Conservation (phyloP, 2,329 filamentous ascomycete genomes). For the Ceratocystis colombiana region DNA sequence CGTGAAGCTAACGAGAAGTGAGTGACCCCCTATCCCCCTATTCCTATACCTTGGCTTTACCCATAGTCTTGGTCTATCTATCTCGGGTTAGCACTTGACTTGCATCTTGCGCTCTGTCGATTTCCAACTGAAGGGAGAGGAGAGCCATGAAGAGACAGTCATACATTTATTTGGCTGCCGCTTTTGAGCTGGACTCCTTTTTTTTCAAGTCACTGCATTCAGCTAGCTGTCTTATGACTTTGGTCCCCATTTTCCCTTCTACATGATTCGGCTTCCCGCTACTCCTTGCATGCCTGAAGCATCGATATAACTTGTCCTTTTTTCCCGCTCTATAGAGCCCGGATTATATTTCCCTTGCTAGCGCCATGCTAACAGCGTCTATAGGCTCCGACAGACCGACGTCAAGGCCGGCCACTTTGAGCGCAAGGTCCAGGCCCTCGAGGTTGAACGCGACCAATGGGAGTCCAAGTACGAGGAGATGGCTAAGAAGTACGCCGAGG, state of each 20-base stretch:
- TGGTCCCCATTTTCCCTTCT: background rate
- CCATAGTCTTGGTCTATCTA: background rate
- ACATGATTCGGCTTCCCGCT: background rate
- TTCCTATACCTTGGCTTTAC: background rate
- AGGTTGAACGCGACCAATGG: slow-evolving; percentile 85
- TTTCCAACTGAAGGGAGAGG: background rate
- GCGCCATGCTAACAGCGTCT: background rate
- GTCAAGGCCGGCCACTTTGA: slow-evolving; percentile 99
- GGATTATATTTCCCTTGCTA: background rate
- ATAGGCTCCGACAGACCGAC: slow-evolving; percentile 93
- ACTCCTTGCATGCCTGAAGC: background rate
- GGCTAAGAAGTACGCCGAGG: slow-evolving; percentile 71
- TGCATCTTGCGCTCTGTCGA: background rate
- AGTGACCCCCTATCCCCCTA: slow-evolving; percentile 32
- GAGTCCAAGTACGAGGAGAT: slow-evolving; percentile 98
- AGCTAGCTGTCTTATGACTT: background rate
- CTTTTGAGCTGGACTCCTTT: background rate
- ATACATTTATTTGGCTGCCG: too few species aligned
- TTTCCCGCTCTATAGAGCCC: background rate
- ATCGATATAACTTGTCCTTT: background rate
- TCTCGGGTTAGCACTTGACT: background rate
- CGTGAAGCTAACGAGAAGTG: slow-evolving; percentile 99
- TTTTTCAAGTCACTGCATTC: too few species aligned
- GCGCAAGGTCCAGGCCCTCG: slow-evolving; percentile 96
- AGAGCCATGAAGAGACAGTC: too few species aligned